phyloP scores from a whole-genome alignment of 768 basidiomycete genomes.

The Lentinula sp. region DNA sequence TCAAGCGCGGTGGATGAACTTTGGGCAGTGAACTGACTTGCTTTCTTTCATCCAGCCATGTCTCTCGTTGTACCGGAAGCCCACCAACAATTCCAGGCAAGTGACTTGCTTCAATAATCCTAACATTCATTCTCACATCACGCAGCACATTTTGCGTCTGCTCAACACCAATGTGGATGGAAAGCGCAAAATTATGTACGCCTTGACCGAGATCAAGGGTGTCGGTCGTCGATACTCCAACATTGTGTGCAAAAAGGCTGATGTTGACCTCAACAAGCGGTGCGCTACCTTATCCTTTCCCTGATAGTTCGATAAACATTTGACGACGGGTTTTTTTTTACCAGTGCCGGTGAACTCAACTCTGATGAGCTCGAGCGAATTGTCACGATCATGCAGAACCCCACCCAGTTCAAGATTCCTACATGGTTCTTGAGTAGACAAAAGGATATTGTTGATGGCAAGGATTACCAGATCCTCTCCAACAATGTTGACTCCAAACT shows the following conservation, averaged over 20 bases:
- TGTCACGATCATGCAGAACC: constrained; percentile 99
- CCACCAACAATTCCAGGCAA: constrained; percentile 92
- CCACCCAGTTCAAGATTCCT: constrained; percentile 99
- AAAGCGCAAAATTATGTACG: constrained; percentile 99
- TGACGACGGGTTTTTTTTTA: constrained; percentile 5
- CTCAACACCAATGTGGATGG: constrained; percentile 99
- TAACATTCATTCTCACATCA: constrained; percentile 7
- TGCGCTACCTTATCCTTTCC: constrained; percentile 35
- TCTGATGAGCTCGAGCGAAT: constrained; percentile 98
- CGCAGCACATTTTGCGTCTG: constrained; percentile 96
- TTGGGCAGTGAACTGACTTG: constrained; percentile 6
- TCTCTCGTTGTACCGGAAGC: constrained; percentile 96
- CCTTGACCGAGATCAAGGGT: constrained; percentile 99
- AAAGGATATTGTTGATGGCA: constrained; percentile 96
- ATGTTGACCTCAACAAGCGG: constrained; percentile 99
- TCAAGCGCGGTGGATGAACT: constrained; percentile 12
- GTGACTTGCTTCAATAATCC: constrained; percentile 6
- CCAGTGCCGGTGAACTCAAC: constrained; percentile 96
- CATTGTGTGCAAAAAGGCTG: constrained; percentile 99
- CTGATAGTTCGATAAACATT: background rate
- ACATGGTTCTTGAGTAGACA: constrained; percentile 99
- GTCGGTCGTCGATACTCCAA: constrained; percentile 98
- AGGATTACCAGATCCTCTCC: constrained; percentile 92
- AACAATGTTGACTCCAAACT: constrained; percentile 97
- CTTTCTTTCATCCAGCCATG: constrained; percentile 45